These are phyloP conservation scores for Pythium vanterpoolii DNA, from an alignment of 352 stramenopile genomes.

Conservation along the genomic window DNA sequence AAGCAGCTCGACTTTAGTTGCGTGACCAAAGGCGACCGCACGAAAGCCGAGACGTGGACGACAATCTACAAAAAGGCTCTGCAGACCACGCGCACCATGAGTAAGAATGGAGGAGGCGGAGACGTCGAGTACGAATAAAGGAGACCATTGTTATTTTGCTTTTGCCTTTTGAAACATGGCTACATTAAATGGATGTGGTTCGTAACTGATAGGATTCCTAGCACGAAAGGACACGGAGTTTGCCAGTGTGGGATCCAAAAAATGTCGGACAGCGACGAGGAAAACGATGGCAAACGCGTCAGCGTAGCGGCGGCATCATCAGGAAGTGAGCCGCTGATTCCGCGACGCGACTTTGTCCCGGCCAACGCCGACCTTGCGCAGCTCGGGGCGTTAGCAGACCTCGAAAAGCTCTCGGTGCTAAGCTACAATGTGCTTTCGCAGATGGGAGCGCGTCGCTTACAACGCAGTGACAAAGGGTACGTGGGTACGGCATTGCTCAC, in stretches of 20 bases:
- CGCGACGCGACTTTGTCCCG: conserved; percentile 42
- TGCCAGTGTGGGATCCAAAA: background rate
- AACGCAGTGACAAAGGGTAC: conserved; percentile 44
- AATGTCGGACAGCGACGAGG: conserved; percentile 7
- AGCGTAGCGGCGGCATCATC: background rate
- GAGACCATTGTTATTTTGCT: no score
- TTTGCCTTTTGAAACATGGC: background rate
- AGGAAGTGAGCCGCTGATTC: background rate
- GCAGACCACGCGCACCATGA: conserved; percentile 1
- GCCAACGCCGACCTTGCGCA: conserved; percentile 36
- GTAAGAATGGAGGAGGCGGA: background rate
- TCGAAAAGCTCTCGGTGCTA: conserved; percentile 65
- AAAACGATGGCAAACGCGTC: background rate
- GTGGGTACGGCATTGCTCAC: conserved; percentile 50
- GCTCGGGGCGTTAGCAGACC: conserved; percentile 37
- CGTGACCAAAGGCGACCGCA: conserved; percentile 63
- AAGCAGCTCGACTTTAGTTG: conserved; percentile 75
- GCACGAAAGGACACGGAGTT: background rate
- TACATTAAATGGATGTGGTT: background rate
- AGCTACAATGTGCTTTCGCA: conserved; percentile 86
- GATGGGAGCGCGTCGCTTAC: conserved; percentile 54
- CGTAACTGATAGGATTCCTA: background rate
- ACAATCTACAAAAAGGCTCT: conserved; percentile 60
- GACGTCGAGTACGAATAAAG: background rate
- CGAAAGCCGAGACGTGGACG: conserved; percentile 64